A percentile compares a stretch with the other conserved stretches of the same genome.
phyloP scores from a whole-genome alignment of 306 rosid genomes.

The Delonix regia region DNA sequence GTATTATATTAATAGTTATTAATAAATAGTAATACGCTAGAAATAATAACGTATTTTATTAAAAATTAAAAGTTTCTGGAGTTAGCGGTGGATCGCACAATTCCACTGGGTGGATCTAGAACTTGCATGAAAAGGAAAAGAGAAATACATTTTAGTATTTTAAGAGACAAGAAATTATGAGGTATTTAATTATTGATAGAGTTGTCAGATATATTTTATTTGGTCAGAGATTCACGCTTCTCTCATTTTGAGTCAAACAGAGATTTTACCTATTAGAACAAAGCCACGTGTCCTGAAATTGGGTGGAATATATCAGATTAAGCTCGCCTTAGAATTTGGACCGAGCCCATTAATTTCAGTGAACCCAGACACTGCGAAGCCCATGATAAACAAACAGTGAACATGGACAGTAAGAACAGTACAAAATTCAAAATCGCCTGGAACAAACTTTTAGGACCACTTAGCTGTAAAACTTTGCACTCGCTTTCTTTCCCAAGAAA shows the following conservation, averaged over 20 bases:
- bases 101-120: constrained; percentile 1
- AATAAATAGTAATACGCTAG: too few species aligned
- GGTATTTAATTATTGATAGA: not conserved
- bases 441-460: constrained; percentile 29
- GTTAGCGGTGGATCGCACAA: not conserved
- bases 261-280: too few species aligned
- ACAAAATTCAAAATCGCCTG: not conserved
- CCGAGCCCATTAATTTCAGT: constrained; percentile 14
- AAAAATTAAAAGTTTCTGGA: not conserved
- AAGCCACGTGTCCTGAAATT: not conserved
- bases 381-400: constrained; percentile 5
- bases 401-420: not conserved
- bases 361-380: constrained; percentile 16
- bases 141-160: not conserved
- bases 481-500: constrained; percentile 25
- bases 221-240: not conserved
- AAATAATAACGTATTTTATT: not conserved
- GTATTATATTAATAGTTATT: too few species aligned
- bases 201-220: not conserved
- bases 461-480: not conserved
- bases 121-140: not conserved
- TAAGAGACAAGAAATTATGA: not conserved
- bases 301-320: not conserved
- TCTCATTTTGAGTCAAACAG: not conserved
- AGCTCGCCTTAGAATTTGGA: not conserved